Evolutionary conservation across 2,329 filamentous ascomycete species (phyloP).

Genomic region (Trichoderma citrinoviride): DNA sequence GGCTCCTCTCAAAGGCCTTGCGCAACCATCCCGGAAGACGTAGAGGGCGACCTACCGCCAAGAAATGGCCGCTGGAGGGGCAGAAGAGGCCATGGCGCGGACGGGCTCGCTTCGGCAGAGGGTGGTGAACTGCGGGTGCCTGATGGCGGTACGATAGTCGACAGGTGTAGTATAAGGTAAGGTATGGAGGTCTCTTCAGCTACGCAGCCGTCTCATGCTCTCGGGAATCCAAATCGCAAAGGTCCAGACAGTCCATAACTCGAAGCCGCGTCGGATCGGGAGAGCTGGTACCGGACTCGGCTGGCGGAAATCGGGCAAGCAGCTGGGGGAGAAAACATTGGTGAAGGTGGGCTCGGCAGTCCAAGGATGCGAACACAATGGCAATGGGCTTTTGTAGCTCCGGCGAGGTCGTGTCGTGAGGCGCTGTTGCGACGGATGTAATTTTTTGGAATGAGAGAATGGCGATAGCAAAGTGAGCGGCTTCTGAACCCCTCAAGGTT

Average conservation of each 20-base stretch:
- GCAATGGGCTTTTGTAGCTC: background rate
- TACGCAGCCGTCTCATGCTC: slow-evolving; percentile 37
- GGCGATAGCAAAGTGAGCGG: slow-evolving; percentile 23
- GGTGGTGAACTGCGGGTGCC: background rate
- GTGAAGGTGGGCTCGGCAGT: slow-evolving; percentile 28
- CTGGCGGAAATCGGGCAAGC: slow-evolving; percentile 37
- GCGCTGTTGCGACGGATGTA: slow-evolving; percentile 11
- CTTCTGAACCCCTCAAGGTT: slow-evolving; percentile 27
- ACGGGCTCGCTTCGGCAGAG: background rate
- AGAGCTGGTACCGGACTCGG: slow-evolving; percentile 36
- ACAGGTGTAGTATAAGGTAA: background rate
- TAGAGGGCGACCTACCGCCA: slow-evolving; percentile 40
- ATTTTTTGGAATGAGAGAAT: slow-evolving; percentile 19
- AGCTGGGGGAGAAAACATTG: slow-evolving; percentile 39
- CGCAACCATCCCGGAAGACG: background rate
- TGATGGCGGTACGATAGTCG: slow-evolving; percentile 4
- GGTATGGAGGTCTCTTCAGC: slow-evolving; percentile 22
- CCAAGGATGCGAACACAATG: slow-evolving; percentile 6
- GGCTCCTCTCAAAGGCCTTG: background rate
- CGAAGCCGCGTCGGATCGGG: slow-evolving; percentile 28
- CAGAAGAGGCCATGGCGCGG: slow-evolving; percentile 21
- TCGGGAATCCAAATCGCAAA: slow-evolving; percentile 32
- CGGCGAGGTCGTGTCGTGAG: slow-evolving; percentile 6
- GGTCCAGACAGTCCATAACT: slow-evolving; percentile 37
- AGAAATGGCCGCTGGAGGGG: slow-evolving; percentile 36